Conservation (phyloP, 176 grass and related monocot species). For the Carex myosuroides region DNA sequence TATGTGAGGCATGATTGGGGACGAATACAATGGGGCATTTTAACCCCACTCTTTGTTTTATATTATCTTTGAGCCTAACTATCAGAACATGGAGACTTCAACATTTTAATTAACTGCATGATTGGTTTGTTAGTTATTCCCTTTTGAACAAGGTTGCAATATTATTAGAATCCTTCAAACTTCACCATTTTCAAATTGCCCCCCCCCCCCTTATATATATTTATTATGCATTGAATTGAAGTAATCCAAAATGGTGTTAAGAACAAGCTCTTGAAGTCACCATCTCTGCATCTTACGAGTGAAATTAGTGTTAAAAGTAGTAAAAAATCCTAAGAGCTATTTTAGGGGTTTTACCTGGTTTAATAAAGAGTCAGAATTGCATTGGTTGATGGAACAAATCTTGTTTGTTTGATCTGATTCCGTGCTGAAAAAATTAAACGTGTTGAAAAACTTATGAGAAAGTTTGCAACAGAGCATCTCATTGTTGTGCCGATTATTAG, state of each 20-base stretch:
- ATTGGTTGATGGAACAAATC: conserved; percentile 92
- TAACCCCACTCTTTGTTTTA: neutral
- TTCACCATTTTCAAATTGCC: neutral
- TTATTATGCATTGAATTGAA: neutral
- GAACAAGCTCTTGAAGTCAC: neutral
- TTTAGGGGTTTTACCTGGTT: conserved; percentile 57
- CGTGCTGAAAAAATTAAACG: conserved; percentile 54
- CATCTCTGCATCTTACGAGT: neutral
- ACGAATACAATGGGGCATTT: too few species aligned
- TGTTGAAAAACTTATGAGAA: neutral
- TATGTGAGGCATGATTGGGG: too few species aligned
- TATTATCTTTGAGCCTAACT: neutral
- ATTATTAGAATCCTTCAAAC: neutral
- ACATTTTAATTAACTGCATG: neutral
- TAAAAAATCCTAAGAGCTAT: neutral
- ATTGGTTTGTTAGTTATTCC: neutral
- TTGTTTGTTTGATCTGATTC: conserved; percentile 69
- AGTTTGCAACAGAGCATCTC: neutral
- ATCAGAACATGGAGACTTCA: neutral
- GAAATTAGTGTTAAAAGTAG: neutral
- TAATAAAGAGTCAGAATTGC: conserved; percentile 84
- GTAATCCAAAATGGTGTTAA: neutral
- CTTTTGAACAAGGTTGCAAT: neutral
- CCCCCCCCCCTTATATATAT: neutral
- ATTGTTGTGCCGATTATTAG: neutral